Evolutionary conservation across 306 rosid species (phyloP), one percentile per base, ranked within the genome.

Genomic region (Cucurbita maxima): DNA sequence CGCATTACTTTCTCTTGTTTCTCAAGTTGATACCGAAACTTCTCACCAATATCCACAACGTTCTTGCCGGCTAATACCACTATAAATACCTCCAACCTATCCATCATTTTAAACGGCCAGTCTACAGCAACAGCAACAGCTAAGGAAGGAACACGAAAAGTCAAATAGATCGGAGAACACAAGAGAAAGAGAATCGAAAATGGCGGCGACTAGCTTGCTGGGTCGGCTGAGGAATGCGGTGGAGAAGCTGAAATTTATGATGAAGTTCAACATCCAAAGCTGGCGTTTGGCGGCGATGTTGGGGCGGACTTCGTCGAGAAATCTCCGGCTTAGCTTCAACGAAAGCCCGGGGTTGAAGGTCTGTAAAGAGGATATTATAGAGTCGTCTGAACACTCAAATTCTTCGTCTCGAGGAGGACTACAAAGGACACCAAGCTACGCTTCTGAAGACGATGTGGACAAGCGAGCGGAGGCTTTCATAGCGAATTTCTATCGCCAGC

Each of bases 381-480:
- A 34, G 18, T 30, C 34, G 34, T 30, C 34, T 30, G 85, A 78
- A 44, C 78, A 25, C 3, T 78, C 76, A 1, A 74, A 44, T 15
- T 84, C 85, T 67, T 38, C 79, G 0, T 75, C 54, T 50, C 54
- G 50, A 6, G 77, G 50, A 6, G 78, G 82, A 3, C 78, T 94
- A 38, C 86, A 82, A 71, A 87, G 99, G 22, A 89, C 91, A 0
- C 71, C 50, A 9, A 92, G 91, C 74, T 84, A 6, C 64, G 86
- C 87, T 13, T 85, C 88, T 0, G 92, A 90, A 37, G 99, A 88
- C 36, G 97, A 91, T 51, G 78, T 94, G 50, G 87, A 94, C 72
- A 79, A 56, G 43, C 88, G 85, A 37, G 88, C 97, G 0, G 99
- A 94, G 54, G 79, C 77, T 75, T 94, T 94, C 51, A 94, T 91